Evolutionary conservation across 2,329 filamentous ascomycete genomes (phyloP).

Genomic region (Colletotrichum falcatum): DNA sequence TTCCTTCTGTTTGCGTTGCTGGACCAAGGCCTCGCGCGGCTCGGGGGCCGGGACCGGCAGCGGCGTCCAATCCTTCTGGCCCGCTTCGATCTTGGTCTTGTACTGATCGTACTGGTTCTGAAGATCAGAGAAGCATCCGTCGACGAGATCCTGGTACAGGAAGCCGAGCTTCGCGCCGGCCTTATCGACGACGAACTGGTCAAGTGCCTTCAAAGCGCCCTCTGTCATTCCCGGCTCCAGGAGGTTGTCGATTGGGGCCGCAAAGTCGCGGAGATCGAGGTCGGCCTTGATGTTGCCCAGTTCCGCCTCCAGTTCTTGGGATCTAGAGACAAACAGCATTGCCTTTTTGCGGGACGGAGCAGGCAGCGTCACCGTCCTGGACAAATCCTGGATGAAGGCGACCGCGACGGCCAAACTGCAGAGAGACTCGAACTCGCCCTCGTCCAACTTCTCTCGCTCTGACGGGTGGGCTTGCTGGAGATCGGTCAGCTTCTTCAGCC

Average conservation of each 20-base stretch:
- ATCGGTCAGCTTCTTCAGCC: constrained; percentile 55
- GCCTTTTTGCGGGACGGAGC: constrained; percentile 54
- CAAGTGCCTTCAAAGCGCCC: constrained; percentile 51
- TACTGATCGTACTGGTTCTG: constrained; percentile 46
- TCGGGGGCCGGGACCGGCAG: constrained; percentile 41
- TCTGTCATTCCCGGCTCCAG: constrained; percentile 54
- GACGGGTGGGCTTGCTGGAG: constrained; percentile 50
- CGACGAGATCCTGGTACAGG: constrained; percentile 58
- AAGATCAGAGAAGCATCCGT: constrained; percentile 52
- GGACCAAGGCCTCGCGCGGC: constrained; percentile 44
- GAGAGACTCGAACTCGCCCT: constrained; percentile 51
- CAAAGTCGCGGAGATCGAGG: constrained; percentile 55
- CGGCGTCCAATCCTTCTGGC: constrained; percentile 39
- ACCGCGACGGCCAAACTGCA: constrained; percentile 53
- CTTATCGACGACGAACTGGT: constrained; percentile 53
- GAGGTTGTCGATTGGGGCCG: constrained; percentile 56
- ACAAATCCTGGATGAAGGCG: constrained; percentile 55
- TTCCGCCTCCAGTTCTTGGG: constrained; percentile 51
- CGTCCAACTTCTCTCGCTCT: constrained; percentile 50
- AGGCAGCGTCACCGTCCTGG: constrained; percentile 51
- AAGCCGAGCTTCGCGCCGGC: constrained; percentile 55
- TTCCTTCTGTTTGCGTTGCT: constrained; percentile 55
- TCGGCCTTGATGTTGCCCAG: constrained; percentile 53
- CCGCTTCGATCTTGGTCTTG: constrained; percentile 35
- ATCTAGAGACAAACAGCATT: constrained; percentile 51